Evolutionary conservation across 2,329 filamentous ascomycete genomes (phyloP).

Genomic region (Pestalotiopsis sp.): DNA sequence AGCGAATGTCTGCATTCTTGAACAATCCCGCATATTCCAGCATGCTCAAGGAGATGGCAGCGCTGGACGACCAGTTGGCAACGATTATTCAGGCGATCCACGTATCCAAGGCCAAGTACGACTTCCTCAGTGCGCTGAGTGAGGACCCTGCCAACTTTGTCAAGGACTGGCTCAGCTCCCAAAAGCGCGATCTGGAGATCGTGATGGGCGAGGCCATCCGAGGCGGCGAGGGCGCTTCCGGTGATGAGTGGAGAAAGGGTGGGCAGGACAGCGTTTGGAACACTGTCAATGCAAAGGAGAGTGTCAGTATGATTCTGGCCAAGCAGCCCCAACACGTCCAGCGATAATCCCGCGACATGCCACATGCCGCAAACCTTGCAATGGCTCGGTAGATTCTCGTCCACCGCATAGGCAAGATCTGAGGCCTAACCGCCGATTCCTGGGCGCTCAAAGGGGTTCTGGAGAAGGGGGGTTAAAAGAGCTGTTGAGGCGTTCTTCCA

Average conservation of each 20-base stretch:
- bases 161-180: conserved; percentile 84
- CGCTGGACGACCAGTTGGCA: conserved; percentile 83
- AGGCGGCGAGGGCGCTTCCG: conserved; percentile 56
- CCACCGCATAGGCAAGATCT: background rate
- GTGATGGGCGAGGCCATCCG: conserved; percentile 80
- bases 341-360: background rate
- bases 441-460: background rate
- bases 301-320: conserved; percentile 62
- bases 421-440: background rate
- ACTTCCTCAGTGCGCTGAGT: conserved; percentile 79
- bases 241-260: conserved; percentile 71
- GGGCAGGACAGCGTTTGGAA: conserved; percentile 58
- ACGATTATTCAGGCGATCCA: conserved; percentile 80
- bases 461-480: background rate
- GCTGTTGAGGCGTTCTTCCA: background rate
- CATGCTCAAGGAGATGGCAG: conserved; percentile 75
- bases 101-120: conserved; percentile 86
- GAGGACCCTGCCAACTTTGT: conserved; percentile 85
- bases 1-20: conserved; percentile 65
- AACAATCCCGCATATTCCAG: conserved; percentile 70
- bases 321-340: conserved; percentile 43
- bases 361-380: background rate
- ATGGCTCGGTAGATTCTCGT: background rate
- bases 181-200: conserved; percentile 87
- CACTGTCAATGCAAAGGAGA: conserved; percentile 62